phyloP scores from a whole-genome alignment of 768 basidiomycete genomes.

The Leucosporidium creatinivorum region DNA sequence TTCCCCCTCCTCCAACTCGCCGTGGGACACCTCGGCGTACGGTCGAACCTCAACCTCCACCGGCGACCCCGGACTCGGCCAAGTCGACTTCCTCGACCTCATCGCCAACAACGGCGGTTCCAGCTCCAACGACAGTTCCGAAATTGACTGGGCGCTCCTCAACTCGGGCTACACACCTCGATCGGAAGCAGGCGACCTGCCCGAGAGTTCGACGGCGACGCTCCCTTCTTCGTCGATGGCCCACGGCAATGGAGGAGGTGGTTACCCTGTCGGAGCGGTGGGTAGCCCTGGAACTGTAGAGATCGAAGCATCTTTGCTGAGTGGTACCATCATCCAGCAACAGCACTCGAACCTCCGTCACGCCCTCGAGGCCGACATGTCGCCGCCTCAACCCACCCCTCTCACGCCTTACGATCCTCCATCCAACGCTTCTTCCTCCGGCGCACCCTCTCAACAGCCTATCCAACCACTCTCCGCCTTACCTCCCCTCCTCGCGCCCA shows the following conservation, averaged over 20 bases:
- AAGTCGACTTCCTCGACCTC: constrained; percentile 29
- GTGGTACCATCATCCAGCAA: too few relatives aligned
- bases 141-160: constrained; percentile 30
- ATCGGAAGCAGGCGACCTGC: too few relatives aligned
- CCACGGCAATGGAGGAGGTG: too few relatives aligned
- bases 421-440: too few relatives aligned
- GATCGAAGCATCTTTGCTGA: neutral
- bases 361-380: too few relatives aligned
- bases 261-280: too few relatives aligned
- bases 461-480: neutral
- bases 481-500: neutral
- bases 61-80: neutral
- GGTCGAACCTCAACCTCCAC: constrained; percentile 13
- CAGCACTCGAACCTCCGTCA: too few relatives aligned
- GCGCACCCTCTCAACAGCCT: neutral
- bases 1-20: constrained; percentile 11
- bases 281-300: neutral
- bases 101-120: constrained; percentile 5
- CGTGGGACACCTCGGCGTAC: constrained; percentile 25
- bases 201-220: too few relatives aligned
- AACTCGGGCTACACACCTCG: constrained; percentile 7
- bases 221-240: too few relatives aligned
- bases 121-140: constrained; percentile 5
- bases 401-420: too few relatives aligned
- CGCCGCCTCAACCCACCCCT: too few relatives aligned